These are phyloP conservation scores for Coix lacrymajobi DNA, from an alignment of 176 grass and related monocot species.

Conservation along the genomic window DNA sequence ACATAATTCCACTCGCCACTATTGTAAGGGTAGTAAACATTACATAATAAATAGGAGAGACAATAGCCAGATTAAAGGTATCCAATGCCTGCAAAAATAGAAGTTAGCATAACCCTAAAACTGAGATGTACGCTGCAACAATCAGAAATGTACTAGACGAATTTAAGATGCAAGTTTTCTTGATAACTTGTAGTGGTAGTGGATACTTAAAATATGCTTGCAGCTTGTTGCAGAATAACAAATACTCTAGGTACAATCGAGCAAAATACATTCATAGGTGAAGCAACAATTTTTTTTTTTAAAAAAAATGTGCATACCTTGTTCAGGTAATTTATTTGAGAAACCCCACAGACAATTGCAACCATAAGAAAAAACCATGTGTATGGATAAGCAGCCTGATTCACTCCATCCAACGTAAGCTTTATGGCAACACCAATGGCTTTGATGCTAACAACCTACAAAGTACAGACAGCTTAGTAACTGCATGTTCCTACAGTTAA, in stretches of 20 bases:
- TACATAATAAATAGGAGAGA: constrained; percentile 94
- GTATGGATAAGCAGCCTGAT: constrained; percentile 70
- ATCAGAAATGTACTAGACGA: background rate
- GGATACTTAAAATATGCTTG: background rate
- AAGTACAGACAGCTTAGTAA: background rate
- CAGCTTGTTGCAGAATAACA: background rate
- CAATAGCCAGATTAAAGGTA: constrained; percentile 86
- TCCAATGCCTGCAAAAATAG: constrained; percentile 72
- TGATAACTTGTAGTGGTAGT: background rate
- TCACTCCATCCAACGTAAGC: constrained; percentile 84
- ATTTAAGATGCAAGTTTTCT: background rate
- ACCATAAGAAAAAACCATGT: constrained; percentile 89
- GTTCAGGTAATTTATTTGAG: constrained; percentile 96
- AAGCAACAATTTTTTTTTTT: background rate
- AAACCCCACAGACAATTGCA: constrained; percentile 70
- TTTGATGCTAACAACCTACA: constrained; percentile 94
- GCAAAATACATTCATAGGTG: constrained; percentile 1
- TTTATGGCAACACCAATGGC: constrained; percentile 93
- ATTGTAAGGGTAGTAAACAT: constrained; percentile 96
- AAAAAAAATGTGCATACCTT: constrained; percentile 48
- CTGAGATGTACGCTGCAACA: background rate
- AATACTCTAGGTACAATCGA: background rate
- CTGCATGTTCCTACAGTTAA: background rate
- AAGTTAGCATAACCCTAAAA: constrained; percentile 18
- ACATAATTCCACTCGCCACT: constrained; percentile 94